phyloP scores from a whole-genome alignment of 2,329 filamentous ascomycete genomes.

The Hymenoscyphus linearis region DNA sequence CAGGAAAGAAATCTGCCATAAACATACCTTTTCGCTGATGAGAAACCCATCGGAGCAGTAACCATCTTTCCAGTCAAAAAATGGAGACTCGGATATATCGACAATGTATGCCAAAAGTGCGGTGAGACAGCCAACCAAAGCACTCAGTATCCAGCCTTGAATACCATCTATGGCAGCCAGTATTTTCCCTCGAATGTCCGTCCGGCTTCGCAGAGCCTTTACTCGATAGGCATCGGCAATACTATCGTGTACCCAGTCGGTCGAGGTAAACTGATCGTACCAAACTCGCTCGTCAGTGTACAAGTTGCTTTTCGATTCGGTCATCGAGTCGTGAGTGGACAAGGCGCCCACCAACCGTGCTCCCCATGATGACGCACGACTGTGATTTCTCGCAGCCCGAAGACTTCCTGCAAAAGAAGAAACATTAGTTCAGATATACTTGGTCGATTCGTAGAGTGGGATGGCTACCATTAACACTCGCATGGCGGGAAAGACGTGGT shows the following conservation, averaged over 20 bases:
- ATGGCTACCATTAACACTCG: constrained; percentile 3
- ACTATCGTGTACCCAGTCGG: constrained; percentile 96
- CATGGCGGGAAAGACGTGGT: constrained; percentile 5
- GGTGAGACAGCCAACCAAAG: constrained; percentile 79
- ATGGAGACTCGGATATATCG: constrained; percentile 75
- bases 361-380: constrained; percentile 53
- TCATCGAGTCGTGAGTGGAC: constrained; percentile 35
- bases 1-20: not conserved
- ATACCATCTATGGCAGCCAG: constrained; percentile 74
- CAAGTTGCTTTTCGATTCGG: constrained; percentile 60
- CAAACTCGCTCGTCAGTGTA: constrained; percentile 83
- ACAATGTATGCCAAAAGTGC: constrained; percentile 84
- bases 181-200: constrained; percentile 78
- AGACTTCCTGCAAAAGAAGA: constrained; percentile 26
- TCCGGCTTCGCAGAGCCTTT: constrained; percentile 73
- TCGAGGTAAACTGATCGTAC: constrained; percentile 98
- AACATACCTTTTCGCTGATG: constrained; percentile 59
- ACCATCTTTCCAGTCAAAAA: constrained; percentile 90
- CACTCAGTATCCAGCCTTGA: constrained; percentile 92
- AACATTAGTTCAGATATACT: not conserved
- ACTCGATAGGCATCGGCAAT: constrained; percentile 91
- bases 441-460: not conserved
- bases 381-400: constrained; percentile 35
- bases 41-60: constrained; percentile 73
- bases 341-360: constrained; percentile 59